These are phyloP conservation scores for Aaosphaeria arxii DNA, from an alignment of 2,329 filamentous ascomycete genomes.

Conservation along the genomic window DNA sequence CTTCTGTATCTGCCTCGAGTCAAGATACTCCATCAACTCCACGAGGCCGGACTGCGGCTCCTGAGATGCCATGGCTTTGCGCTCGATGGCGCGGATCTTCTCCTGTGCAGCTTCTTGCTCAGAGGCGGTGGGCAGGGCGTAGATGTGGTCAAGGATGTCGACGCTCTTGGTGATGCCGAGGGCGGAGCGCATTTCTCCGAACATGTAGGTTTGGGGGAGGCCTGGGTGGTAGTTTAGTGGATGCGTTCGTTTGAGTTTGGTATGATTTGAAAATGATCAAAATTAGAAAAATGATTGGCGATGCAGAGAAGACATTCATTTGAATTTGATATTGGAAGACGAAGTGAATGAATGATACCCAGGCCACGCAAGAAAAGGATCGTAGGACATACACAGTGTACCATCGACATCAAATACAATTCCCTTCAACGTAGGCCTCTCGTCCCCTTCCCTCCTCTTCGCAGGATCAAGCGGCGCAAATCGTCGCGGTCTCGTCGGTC, in stretches of 20 bases:
- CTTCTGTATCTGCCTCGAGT: slow-evolving; percentile 64
- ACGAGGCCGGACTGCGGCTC: slow-evolving; percentile 77
- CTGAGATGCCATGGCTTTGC: slow-evolving; percentile 74
- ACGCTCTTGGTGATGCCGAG: slow-evolving; percentile 68
- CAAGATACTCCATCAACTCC: slow-evolving; percentile 78
- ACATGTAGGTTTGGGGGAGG: slow-evolving; percentile 94
- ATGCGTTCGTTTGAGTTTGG: neutral
- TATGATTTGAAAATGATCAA: neutral
- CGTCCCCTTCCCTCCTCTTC: slow-evolving; percentile 22
- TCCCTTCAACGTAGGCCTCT: slow-evolving; percentile 50
- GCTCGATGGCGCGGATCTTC: slow-evolving; percentile 76
- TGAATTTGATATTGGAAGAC: neutral
- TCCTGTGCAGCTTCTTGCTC: slow-evolving; percentile 60
- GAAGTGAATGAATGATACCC: too few relatives aligned
- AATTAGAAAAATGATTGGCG: neutral
- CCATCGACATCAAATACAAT: slow-evolving; percentile 93
- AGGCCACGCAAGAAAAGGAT: too few relatives aligned
- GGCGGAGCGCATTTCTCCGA: slow-evolving; percentile 74
- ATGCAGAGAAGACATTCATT: neutral
- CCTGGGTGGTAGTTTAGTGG: slow-evolving; percentile 45
- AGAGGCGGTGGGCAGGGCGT: slow-evolving; percentile 57
- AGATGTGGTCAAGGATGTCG: slow-evolving; percentile 90
- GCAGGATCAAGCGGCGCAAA: slow-evolving; percentile 51
- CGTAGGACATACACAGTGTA: slow-evolving; percentile 69
- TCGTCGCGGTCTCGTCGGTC: slow-evolving; percentile 34